Evolutionary conservation across 1,284 basidiomycete species (phyloP), one percentile per base, ranked within the genome.

Genomic region (Cutaneotrichosporon daszewskae): DNA sequence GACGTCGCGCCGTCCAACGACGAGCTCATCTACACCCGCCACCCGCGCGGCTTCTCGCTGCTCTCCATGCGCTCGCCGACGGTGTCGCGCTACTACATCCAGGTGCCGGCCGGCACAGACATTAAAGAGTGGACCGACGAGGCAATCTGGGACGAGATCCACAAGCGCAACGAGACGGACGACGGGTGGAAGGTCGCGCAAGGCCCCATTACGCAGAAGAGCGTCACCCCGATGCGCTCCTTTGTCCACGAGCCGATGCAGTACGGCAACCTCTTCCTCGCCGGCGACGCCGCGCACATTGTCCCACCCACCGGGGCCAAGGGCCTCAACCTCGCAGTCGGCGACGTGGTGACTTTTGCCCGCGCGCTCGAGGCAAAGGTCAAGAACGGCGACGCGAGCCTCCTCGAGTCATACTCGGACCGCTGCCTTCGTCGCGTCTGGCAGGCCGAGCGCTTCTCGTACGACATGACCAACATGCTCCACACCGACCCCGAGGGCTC

Each of bases 381-480:
- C 34, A 16, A 37, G 19, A 52, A 43, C 3, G 50, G 50, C 10
- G 22, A 16, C n/a, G 37, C 42, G 31, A 43, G 43, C n/a, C 46
- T 46, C 17, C 46, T 52, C 34, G 20, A 49, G 29, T 22, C 24
- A 13, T 52, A 52, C 46, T 45, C 43, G 25, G 50, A 52, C 33
- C 42, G 28, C 9, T 52, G 50, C 31, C 47, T 52, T 22, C 23
- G 27, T 7, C 50, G 50, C 20, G 50, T 52, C 22, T 52, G 50
- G 50, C 50, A 52, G 50, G 50, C 50, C 12, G 50, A 52, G 50
- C 46, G 50, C 34, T 52, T 52, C 46, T 40, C 37, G 19, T 52
- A 52, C 50, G 50, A 52, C 46, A 52, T 52, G 50, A 52, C 50
- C 17, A 52, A 45, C 40, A 33, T 52, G 31, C 50, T 52, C 29